phyloP scores from a whole-genome alignment of 225 moss, liverwort and hornwort species.

The Bryoerythrophyllum caledonicum region DNA sequence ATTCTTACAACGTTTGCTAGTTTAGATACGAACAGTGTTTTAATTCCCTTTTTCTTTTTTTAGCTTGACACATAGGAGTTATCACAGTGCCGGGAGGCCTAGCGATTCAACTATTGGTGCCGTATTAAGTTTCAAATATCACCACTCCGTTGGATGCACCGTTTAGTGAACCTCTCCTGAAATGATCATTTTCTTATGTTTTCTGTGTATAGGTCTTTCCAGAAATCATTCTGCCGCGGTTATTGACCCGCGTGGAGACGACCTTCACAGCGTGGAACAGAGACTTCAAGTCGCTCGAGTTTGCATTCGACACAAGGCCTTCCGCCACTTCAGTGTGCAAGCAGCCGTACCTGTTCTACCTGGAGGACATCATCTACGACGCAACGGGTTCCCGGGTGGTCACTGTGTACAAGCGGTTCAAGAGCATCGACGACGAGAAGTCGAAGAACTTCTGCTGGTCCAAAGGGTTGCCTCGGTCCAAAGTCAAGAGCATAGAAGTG shows the following conservation, averaged over 20 bases:
- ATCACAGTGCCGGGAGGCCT: no score
- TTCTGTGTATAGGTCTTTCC: slow-evolving; percentile 56
- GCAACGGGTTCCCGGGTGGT: slow-evolving; percentile 36
- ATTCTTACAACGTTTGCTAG: no score
- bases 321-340: slow-evolving; percentile 56
- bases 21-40: no score
- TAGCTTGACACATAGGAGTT: no score
- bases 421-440: slow-evolving; percentile 60
- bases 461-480: slow-evolving; percentile 49
- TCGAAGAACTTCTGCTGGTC: slow-evolving; percentile 70
- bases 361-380: slow-evolving; percentile 62
- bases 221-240: slow-evolving; percentile 65
- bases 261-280: slow-evolving; percentile 78
- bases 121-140: background rate
- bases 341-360: slow-evolving; percentile 66
- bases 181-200: background rate
- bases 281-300: slow-evolving; percentile 55
- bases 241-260: slow-evolving; percentile 56
- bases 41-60: no score
- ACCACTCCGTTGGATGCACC: background rate
- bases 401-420: slow-evolving; percentile 59
- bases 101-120: background rate
- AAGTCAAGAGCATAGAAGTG: slow-evolving; percentile 59
- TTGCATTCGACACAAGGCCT: slow-evolving; percentile 71
- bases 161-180: background rate